A percentile compares a stretch with the other conserved stretches of the same genome.
Evolutionary conservation across 78 protist species (phyloP).

Genomic region (Chrysochromulina tobinii): DNA sequence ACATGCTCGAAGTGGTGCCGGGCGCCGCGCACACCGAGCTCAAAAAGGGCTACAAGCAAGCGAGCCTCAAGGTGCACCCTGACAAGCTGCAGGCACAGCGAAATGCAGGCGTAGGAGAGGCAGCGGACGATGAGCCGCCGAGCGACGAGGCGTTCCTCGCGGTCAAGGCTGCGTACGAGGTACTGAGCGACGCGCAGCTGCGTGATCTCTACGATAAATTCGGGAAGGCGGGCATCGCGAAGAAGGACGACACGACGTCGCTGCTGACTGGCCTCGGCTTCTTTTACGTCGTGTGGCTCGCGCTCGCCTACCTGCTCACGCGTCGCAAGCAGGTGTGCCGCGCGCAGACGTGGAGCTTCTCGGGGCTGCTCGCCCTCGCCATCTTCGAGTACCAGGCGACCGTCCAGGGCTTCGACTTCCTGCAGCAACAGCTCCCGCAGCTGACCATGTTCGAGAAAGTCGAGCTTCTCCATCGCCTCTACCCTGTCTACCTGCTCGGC

Average conservation of each 20-base stretch:
- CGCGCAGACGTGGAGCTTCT: conserved; percentile 4
- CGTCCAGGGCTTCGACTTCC: background rate
- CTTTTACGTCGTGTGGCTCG: background rate
- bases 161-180: background rate
- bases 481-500: background rate
- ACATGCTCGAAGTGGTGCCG: background rate
- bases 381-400: conserved; percentile 23
- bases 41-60: background rate
- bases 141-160: background rate
- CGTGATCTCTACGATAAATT: conserved; percentile 5
- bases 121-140: background rate
- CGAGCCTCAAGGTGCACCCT: background rate
- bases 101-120: too few species aligned
- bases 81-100: background rate
- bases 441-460: conserved; percentile 4
- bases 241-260: background rate
- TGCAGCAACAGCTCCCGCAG: background rate
- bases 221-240: background rate
- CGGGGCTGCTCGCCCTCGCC: conserved; percentile 7
- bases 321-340: background rate
- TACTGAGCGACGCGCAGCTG: background rate
- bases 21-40: background rate
- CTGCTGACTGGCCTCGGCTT: conserved; percentile 16
- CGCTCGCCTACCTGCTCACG: background rate
- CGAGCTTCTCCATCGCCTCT: background rate